These are phyloP conservation scores for Ceratopteris richardii DNA, from an alignment of 75 land plant genomes.

Conservation along the genomic window DNA sequence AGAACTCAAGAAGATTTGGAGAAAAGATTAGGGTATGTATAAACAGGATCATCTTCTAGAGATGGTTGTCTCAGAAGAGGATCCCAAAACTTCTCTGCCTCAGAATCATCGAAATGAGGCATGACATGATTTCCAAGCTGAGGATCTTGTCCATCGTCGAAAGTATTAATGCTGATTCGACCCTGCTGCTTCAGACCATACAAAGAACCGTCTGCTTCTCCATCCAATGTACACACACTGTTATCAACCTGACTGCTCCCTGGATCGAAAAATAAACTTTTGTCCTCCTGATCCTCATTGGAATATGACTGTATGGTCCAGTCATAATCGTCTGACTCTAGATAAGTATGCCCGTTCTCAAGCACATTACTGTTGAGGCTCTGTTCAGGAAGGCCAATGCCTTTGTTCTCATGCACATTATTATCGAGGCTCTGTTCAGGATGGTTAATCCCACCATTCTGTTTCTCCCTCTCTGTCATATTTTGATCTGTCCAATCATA, in stretches of 20 bases:
- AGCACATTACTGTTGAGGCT: too few species aligned
- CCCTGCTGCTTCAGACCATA: too few species aligned
- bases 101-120: neutral
- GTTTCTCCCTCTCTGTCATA: too few species aligned
- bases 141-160: too few species aligned
- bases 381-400: too few species aligned
- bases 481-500: too few species aligned
- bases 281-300: neutral
- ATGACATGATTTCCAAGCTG: neutral
- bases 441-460: too few species aligned
- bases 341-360: neutral
- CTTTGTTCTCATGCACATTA: too few species aligned
- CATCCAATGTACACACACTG: neutral
- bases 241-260: neutral
- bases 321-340: neutral
- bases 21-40: conserved; percentile 50
- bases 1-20: conserved; percentile 7
- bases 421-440: too few species aligned
- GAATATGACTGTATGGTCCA: neutral
- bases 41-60: conserved; percentile 46
- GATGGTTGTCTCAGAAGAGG: conserved; percentile 34
- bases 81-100: neutral
- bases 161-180: too few species aligned
- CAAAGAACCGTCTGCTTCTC: conserved; percentile 7
- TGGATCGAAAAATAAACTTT: neutral